Conservation (phyloP, 2,329 filamentous ascomycete species). For the Penicillium digitatum region DNA sequence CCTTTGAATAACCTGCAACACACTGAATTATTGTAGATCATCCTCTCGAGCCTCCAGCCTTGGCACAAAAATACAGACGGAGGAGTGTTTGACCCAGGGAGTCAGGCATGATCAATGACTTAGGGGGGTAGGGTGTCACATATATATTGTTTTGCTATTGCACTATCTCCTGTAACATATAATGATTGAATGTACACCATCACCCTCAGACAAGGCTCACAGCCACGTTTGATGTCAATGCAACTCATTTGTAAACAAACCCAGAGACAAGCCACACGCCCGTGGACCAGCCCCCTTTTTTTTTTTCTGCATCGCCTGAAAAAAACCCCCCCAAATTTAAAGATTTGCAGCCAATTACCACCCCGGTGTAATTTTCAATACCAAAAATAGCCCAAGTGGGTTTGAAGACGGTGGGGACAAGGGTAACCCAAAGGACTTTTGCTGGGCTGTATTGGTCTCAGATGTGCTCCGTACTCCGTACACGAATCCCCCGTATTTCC, state of each 20-base stretch:
- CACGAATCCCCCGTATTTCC: neutral
- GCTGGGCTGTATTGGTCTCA: slow-evolving; percentile 5
- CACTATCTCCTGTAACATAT: neutral
- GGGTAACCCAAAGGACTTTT: neutral
- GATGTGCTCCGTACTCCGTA: too few species aligned
- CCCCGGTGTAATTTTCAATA: slow-evolving; percentile 2
- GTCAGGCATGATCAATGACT: neutral
- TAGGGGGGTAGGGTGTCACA: neutral
- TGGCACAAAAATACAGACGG: slow-evolving; percentile 21
- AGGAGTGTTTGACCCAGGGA: slow-evolving; percentile 1
- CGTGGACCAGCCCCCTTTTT: neutral
- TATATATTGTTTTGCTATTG: neutral
- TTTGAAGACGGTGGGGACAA: slow-evolving; percentile 13
- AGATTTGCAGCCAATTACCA: neutral
- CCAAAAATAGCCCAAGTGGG: slow-evolving; percentile 24
- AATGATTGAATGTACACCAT: neutral
- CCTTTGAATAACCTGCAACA: neutral
- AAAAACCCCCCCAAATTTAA: neutral
- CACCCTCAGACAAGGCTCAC: neutral
- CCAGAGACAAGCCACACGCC: neutral
- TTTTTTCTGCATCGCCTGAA: neutral
- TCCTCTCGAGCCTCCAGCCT: slow-evolving; percentile 17
- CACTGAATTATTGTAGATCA: slow-evolving; percentile 3
- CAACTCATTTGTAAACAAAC: neutral
- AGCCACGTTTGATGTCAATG: neutral